Percentiles rank a stretch among this genome's conserved stretches.
phyloP scores from a whole-genome alignment of 2,329 filamentous ascomycete species.

The Coniochaeta ligniaria region DNA sequence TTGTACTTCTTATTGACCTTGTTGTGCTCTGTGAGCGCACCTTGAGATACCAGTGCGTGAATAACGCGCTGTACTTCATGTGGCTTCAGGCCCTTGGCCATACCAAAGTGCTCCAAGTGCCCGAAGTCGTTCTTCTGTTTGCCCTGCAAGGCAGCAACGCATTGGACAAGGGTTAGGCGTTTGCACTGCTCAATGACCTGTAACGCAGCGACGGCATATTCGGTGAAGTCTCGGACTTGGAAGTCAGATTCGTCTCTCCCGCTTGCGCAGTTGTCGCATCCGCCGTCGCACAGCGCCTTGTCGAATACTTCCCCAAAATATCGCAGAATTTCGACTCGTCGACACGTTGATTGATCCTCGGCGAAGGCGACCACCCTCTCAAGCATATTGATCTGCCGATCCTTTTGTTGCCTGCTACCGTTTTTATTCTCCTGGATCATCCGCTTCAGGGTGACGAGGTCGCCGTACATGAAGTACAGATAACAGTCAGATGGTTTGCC shows the following conservation, averaged over 20 bases:
- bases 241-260: constrained; percentile 47
- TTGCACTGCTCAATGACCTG: constrained; percentile 54
- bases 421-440: constrained; percentile 75
- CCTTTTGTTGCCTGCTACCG: constrained; percentile 70
- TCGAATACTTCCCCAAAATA: constrained; percentile 90
- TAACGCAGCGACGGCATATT: constrained; percentile 65
- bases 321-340: constrained; percentile 78
- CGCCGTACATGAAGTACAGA: constrained; percentile 77
- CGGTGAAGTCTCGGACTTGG: constrained; percentile 68
- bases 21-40: constrained; percentile 66
- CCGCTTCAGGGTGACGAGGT: constrained; percentile 64
- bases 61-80: constrained; percentile 82
- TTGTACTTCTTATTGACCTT: constrained; percentile 50
- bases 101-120: constrained; percentile 53
- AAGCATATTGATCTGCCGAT: constrained; percentile 78
- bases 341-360: constrained; percentile 82
- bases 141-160: constrained; percentile 78
- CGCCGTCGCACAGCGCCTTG: constrained; percentile 60
- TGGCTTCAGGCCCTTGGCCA: constrained; percentile 59
- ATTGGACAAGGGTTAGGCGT: constrained; percentile 68
- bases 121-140: constrained; percentile 53
- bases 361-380: constrained; percentile 80
- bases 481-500: constrained; percentile 83
- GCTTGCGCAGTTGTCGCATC: constrained; percentile 86
- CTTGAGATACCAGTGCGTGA: constrained; percentile 64